These are phyloP conservation scores for Rhodamnia rubescens DNA, from an alignment of 345 rosid species.

Conservation along the genomic window DNA sequence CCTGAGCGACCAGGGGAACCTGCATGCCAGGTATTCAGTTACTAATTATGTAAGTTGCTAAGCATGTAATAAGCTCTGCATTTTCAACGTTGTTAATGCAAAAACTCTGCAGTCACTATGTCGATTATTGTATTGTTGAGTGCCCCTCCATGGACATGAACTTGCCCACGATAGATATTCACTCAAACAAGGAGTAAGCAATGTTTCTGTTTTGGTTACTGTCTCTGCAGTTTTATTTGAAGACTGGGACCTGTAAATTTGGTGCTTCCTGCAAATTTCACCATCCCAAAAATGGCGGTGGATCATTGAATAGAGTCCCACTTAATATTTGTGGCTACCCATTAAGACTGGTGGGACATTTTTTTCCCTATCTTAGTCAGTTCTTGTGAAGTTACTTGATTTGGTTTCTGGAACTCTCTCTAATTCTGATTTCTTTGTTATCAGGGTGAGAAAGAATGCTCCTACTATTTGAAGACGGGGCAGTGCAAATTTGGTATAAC, in stretches of 20 bases:
- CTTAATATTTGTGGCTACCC: slow-evolving; percentile 74
- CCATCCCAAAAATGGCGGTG: slow-evolving; percentile 74
- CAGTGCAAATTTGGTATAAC: slow-evolving; percentile 82
- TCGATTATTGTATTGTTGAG: not conserved
- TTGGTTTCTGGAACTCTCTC: slow-evolving; percentile 24
- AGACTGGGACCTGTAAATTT: slow-evolving; percentile 85
- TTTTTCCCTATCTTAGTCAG: not conserved
- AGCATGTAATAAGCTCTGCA: slow-evolving; percentile 64
- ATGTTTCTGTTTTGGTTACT: not conserved
- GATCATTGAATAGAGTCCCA: slow-evolving; percentile 35
- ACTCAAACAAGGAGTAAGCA: not conserved
- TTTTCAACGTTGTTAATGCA: slow-evolving; percentile 7
- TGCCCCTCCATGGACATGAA: not conserved
- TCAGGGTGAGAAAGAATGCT: slow-evolving; percentile 54
- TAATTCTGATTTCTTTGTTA: not conserved
- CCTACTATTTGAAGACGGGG: slow-evolving; percentile 81
- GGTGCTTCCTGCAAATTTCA: slow-evolving; percentile 93
- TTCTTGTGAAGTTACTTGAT: slow-evolving; percentile 8
- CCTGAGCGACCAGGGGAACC: slow-evolving; percentile 86
- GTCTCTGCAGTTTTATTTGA: slow-evolving; percentile 62
- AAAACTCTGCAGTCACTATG: not conserved
- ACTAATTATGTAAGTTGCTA: slow-evolving; percentile 22
- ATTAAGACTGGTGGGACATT: slow-evolving; percentile 65
- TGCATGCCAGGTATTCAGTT: slow-evolving; percentile 59
- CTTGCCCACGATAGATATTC: not conserved